Percentiles rank a stretch among this genome's conserved stretches.
Evolutionary conservation across 768 basidiomycete genomes (phyloP).

Genomic region (Rhodosporidiobolus sp.): DNA sequence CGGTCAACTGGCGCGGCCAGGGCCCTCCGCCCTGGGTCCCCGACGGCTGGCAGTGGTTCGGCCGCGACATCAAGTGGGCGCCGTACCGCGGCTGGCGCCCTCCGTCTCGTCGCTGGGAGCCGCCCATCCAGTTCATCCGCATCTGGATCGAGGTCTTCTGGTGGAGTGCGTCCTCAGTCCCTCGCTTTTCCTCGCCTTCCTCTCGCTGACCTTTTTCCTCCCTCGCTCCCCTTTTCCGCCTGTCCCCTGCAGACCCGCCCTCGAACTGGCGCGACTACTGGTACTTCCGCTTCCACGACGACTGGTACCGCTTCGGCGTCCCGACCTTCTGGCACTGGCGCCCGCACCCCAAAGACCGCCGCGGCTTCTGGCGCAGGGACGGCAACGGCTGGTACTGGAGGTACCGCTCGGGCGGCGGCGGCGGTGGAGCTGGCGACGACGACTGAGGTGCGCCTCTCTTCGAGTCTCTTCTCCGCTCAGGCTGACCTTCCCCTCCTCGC

Average conservation of each 20-base stretch:
- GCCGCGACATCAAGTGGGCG: background rate
- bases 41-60: background rate
- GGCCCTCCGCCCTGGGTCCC: background rate
- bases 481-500: too few relatives aligned
- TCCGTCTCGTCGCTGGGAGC: background rate
- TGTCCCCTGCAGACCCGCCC: background rate
- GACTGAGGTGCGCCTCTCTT: too few relatives aligned
- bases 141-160: background rate
- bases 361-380: background rate
- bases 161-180: background rate
- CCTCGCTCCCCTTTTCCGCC: background rate
- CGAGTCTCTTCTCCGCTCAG: too few relatives aligned
- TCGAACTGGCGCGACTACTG: background rate
- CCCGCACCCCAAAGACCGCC: background rate
- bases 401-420: too few relatives aligned
- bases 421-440: too few relatives aligned
- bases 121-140: background rate
- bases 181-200: background rate
- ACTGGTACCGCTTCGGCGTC: background rate
- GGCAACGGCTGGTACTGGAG: too few relatives aligned
- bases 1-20: background rate
- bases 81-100: background rate
- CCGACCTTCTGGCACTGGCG: background rate
- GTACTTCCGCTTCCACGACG: too few relatives aligned
- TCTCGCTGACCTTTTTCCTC: background rate